Evolutionary conservation across 1,139 yeast genomes (phyloP), one percentile per base, ranked within the genome.

Genomic region (Magnusiomyces tetraspermus): DNA sequence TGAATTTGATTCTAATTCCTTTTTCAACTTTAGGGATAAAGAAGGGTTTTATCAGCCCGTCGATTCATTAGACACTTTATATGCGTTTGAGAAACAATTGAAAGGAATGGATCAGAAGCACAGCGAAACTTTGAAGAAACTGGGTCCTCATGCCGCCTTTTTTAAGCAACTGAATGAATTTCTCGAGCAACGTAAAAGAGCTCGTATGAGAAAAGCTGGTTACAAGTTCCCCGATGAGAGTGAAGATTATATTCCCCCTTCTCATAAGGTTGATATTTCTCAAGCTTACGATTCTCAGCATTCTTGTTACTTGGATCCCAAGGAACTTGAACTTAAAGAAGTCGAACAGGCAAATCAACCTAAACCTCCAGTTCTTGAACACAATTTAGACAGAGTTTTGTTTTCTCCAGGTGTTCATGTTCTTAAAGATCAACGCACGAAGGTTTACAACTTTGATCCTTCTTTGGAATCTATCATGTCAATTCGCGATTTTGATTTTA

Each of bases 321-420:
- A 30, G 2, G 19, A 45, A n/a, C 46, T 49, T 22, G 42, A 50
- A 5, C 33, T 54, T 17, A 22, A 15, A 15, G 43, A 46, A 23
- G 50, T 54, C 15, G 33, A 46, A 15, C 19, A 31, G 2, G 30
- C n/a, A 4, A 33, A 37, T 6, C 67, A 66, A 52, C 63, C 66
- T 2, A 57, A 57, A 2, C 68, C 67, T 2, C 83, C 86, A 0
- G 59, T 57, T 26, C 69, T 89, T 45, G 77, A 82, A 1, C 87
- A 85, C 61, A 77, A 76, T 53, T 72, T 90, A 30, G 83, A 84
- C 44, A 70, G 83, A 40, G 87, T 84, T 0, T 69, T 90, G 17
- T 85, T 84, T 63, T 80, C 84, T 19, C 96, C 96, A 1, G 95
- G 95, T 0, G 83, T 88, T 1, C 96, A 90, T 61, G 83, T 79